Conservation (phyloP, 2,329 filamentous ascomycete genomes). For the Apiospora malaysiana region DNA sequence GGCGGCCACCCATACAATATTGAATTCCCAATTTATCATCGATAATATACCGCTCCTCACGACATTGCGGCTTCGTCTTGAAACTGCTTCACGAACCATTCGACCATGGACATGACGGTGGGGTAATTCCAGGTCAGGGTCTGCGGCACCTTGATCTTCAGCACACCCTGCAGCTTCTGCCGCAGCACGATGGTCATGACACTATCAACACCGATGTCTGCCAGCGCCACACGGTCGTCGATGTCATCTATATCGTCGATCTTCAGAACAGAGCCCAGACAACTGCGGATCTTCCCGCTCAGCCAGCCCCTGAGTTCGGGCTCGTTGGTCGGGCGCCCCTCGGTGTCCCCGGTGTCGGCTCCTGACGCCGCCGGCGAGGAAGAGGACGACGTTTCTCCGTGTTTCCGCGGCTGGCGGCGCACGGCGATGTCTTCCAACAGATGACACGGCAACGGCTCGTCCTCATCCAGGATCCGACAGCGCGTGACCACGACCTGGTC, state of each 20-base stretch:
- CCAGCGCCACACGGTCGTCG: constrained; percentile 40
- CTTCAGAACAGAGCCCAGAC: constrained; percentile 42
- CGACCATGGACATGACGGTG: constrained; percentile 29
- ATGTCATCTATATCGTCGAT: constrained; percentile 39
- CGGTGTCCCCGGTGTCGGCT: background rate
- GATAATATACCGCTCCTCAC: too few relatives aligned
- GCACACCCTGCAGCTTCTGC: constrained; percentile 40
- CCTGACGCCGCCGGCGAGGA: background rate
- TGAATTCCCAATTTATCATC: too few relatives aligned
- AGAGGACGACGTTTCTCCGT: background rate
- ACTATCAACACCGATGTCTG: constrained; percentile 46
- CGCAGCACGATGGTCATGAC: constrained; percentile 46
- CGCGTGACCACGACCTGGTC: constrained; percentile 47
- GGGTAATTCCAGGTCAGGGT: constrained; percentile 48
- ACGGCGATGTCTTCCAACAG: constrained; percentile 38
- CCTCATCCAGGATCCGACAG: constrained; percentile 37
- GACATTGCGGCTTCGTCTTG: too few relatives aligned
- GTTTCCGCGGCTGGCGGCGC: constrained; percentile 23
- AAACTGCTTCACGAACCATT: too few relatives aligned
- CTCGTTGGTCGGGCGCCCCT: constrained; percentile 22
- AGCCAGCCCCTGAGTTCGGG: constrained; percentile 41
- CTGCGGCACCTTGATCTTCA: constrained; percentile 45
- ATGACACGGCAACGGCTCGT: constrained; percentile 36
- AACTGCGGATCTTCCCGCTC: constrained; percentile 38
- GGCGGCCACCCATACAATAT: too few relatives aligned